Conservation (phyloP, 129 eudicot genomes). For the Saposhnikovia divaricata region DNA sequence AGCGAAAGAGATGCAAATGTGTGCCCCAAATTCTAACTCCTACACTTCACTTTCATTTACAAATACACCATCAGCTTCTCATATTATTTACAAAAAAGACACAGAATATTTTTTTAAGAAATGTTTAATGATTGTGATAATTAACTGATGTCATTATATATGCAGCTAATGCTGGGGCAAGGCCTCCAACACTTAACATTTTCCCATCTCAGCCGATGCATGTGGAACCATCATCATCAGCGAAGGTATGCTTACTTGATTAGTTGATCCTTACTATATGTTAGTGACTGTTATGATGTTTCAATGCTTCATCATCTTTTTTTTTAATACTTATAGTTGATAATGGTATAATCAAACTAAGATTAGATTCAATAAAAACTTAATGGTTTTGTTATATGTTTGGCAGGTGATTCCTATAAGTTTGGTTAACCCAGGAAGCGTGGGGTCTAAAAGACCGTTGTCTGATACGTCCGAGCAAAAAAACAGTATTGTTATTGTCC, state of each 20-base stretch:
- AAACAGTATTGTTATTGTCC: not conserved
- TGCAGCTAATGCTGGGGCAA: slow-evolving; percentile 57
- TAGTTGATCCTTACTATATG: not conserved
- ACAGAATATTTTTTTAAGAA: not conserved
- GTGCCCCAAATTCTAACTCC: not conserved
- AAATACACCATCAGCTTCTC: slow-evolving; percentile 3
- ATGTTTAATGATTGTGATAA: not conserved
- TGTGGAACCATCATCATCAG: slow-evolving; percentile 51
- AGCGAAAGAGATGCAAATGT: not conserved
- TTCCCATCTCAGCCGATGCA: slow-evolving; percentile 99
- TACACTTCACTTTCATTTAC: not conserved
- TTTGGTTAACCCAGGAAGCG: slow-evolving; percentile 53
- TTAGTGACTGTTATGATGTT: not conserved
- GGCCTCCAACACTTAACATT: slow-evolving; percentile 86
- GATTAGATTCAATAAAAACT: not conserved
- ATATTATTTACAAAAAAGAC: not conserved
- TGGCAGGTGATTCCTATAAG: slow-evolving; percentile 56
- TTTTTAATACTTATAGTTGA: not conserved
- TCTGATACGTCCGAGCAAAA: slow-evolving; percentile 69
- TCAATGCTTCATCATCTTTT: not conserved
- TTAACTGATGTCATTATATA: slow-evolving; percentile 1
- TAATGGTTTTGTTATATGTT: slow-evolving; percentile 25
- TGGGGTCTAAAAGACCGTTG: slow-evolving; percentile 53
- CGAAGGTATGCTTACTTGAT: slow-evolving; percentile 29
- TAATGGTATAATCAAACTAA: not conserved